Percentiles rank a stretch among this genome's conserved stretches.
Conservation (phyloP, 2,329 filamentous ascomycete species). For the Colletotrichum endophyticum region DNA sequence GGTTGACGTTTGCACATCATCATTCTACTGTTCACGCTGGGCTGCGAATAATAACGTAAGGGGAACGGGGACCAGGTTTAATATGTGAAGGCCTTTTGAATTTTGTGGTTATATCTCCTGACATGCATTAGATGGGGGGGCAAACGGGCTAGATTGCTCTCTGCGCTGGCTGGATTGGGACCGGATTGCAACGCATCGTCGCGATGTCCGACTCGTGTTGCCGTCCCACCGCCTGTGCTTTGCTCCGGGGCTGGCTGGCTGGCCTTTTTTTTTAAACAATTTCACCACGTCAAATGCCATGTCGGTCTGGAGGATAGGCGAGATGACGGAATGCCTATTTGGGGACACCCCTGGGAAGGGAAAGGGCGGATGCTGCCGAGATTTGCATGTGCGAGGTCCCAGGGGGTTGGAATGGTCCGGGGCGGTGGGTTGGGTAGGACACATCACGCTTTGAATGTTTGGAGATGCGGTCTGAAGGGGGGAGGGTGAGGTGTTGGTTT, state of each 20-base stretch:
- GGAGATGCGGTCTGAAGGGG: background rate
- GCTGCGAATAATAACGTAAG: background rate
- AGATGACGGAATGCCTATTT: constrained; percentile 12
- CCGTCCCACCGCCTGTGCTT: background rate
- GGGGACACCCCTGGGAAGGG: background rate
- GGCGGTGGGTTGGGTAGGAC: background rate
- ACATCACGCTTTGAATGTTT: background rate
- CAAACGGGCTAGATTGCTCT: background rate
- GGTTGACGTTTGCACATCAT: background rate
- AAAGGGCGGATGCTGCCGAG: constrained; percentile 7
- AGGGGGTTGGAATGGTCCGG: background rate
- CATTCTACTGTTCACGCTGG: background rate
- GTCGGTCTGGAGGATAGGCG: background rate
- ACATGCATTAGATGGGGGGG: background rate
- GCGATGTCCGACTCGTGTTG: background rate
- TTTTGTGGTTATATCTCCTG: background rate
- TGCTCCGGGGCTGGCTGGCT: background rate
- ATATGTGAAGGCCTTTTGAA: background rate
- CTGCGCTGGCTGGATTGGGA: background rate
- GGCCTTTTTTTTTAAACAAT: background rate
- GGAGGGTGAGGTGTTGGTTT: background rate
- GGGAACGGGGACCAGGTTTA: background rate
- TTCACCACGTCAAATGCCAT: background rate
- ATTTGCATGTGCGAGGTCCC: background rate
- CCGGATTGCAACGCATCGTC: background rate